phyloP scores from a whole-genome alignment of 208 protist genomes.

The Acanthamoeba culbertsoni region DNA sequence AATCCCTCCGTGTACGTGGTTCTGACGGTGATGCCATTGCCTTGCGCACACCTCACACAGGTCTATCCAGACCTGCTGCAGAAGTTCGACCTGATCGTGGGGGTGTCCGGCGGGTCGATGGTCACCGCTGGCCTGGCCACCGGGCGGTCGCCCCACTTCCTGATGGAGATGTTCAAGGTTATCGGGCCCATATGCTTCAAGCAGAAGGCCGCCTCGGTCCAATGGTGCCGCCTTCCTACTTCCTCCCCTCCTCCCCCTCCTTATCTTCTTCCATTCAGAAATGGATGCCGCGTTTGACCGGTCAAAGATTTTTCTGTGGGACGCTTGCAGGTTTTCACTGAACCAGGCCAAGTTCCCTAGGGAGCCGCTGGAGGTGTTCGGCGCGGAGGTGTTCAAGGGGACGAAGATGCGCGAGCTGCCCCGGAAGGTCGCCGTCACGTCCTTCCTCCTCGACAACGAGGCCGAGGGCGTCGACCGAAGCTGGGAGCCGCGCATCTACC shows the following conservation, averaged over 20 bases:
- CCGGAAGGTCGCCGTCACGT: background rate
- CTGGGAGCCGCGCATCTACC: conserved; percentile 46
- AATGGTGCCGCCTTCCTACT: background rate
- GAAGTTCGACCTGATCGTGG: conserved; percentile 8
- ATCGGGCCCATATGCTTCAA: conserved; percentile 41
- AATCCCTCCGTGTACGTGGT: too few relatives aligned
- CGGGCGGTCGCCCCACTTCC: conserved; percentile 5
- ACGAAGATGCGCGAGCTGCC: background rate
- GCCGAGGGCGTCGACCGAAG: background rate
- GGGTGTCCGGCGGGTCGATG: conserved; percentile 22
- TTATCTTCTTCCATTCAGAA: background rate
- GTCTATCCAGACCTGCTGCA: background rate
- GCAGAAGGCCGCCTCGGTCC: background rate
- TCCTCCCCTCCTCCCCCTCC: background rate
- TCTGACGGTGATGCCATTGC: too few relatives aligned
- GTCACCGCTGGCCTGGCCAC: conserved; percentile 25
- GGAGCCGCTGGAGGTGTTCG: background rate
- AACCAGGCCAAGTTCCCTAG: conserved; percentile 46
- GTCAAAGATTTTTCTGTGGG: too few relatives aligned
- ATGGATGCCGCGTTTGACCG: background rate
- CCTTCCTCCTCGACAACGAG: conserved; percentile 19
- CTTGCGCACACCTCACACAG: background rate
- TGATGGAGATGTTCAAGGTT: conserved; percentile 45
- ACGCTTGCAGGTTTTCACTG: background rate
- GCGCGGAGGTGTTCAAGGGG: background rate